Base-by-base conservation (phyloP, 768 basidiomycete species). In the Tremella mesenterica region DNA sequence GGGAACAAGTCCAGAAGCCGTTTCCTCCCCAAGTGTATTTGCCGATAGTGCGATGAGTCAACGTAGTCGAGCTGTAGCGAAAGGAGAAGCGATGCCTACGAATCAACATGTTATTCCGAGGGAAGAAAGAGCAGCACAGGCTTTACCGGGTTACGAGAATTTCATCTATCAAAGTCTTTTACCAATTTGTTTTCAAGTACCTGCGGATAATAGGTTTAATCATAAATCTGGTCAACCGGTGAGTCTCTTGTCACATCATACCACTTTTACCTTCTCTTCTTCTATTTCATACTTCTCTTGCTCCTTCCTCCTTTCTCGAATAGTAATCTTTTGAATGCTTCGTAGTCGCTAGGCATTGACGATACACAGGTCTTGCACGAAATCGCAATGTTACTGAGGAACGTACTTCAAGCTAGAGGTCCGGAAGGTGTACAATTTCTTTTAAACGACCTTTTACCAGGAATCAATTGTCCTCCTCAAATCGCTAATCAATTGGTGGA, bases 131-230 rank as follows among this genome's bases (percentile, higher is more conserved):
- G 64, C 56, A 36, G 64, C 53, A 54, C 60, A 75, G 26, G 61
- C 65, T 21, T 73, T 97, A 39, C 89, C 90, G 10, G 92, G 93
- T 0, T 96, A 95, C 61, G 91, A 96, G 61, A 80, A 81, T 13
- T 92, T 92, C 70, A 80, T 93, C 27, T 97, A 97, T 64, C 85
- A 91, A 57, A 81, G 83, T 12, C 74, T 93, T 29, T 77, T 97
- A 48, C 87, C 89, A 10, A 76, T 82, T 2, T 85, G 84, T 21
- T 95, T 99, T 72, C 79, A 82, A 7, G 81, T 96, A 3, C 81
- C 89, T 1, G 83, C 86, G 10, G 76, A 79, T 8, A 82, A 85
- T 0, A 81, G 83, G 34, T 88, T 95, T 70, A 92, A 91, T 67
- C 76, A 85, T 60, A 88, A 87, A 67, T 90, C 95, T 67, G 89